Evolutionary conservation across 352 stramenopile species (phyloP), one percentile per base, ranked within the genome.

Genomic region (Salisapilia sapeloensis): DNA sequence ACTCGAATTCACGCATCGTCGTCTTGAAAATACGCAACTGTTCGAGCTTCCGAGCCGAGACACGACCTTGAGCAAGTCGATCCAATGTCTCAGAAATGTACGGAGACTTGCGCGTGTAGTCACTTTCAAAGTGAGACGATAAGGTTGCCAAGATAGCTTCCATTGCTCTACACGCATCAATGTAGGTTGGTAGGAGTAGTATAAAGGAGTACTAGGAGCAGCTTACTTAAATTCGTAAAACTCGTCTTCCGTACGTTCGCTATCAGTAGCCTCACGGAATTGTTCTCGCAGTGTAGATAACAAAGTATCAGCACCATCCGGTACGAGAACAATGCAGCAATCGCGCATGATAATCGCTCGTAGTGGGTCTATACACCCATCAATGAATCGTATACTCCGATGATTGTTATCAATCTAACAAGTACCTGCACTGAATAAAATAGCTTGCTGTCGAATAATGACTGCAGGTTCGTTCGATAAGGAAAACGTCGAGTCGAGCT

Each of bases 301-400:
- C 11, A 72, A 37, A 19, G 42, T 62, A 35, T 72, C 58, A 14
- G 45, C 49, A 7, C 58, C 58, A 29, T 67, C 52, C 5, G 54
- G 58, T 1, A 72, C 42, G 22, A 72, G 60, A 13, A 72, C 50
- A 12, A 72, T 29, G 12, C 40, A 58, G 17, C 17, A 19, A 22
- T 65, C 42, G 13, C 60, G 60, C 26, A 57, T 53, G 32, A 75
- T 52, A 23, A 75, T 52, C 15, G 50, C 42, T 10, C 60, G 50
- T 14, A 75, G 33, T 2, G 60, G 60, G 32, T 75, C 60, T 48
- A 45, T 6, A 1, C 18, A 15, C 2, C 12, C 7, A 10, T 16
- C 14, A 7, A 11, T 41, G 16, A 29, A 6, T 17, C 15, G 23
- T 3, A 34, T 2, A 23, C 26, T 20, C 6, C 4, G 35, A 40